Base-by-base conservation (phyloP, 1,139 yeast genomes). In the Suzukiozyma palmioleophila region DNA sequence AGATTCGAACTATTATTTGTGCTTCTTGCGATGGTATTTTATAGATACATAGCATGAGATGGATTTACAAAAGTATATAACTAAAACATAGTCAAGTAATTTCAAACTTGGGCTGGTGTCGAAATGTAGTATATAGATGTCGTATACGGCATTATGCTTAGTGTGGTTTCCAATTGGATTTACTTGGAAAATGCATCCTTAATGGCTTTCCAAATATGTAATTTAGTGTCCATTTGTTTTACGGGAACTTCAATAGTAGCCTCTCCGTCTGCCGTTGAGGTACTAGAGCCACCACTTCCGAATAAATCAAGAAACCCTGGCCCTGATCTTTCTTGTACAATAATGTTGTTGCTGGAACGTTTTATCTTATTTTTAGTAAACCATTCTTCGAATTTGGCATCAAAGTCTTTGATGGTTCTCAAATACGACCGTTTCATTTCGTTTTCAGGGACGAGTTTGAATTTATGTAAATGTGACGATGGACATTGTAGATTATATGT, bases 401-500 rank as follows among this genome's bases (percentile, higher is more conserved):
- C 44, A 33, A 56, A 47, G 22, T 44, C 39, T 7, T 43, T 44
- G 33, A 50, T 35, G 2, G 48, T 45, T 18, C 55, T 35, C 40
- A 40, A 37, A 38, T 41, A 47, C 6, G 51, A 47, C 16, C 57
- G 50, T 16, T 56, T 49, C 6, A 83, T 52, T 56, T 88, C 96
- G 3, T 60, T 63, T 3, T 73, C 79, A 0, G 66, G 53, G 0
- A 62, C 35, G 15, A 88, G 56, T 53, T 87, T 87, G 40, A 84
- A 65, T 48, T 81, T 81, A 45, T 90, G 88, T 0, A 94, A 78
- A 1, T 80, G 70, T 3, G 60, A 40, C 18, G 83, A 62, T 0
- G 96, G 96, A 1, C 94, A 86, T 53, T 85, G 94, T 24, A 88
- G 58, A 50, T 88, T 88, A 55, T 87, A 88, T 14, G 84, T 77